Percentiles rank a stretch among this genome's conserved stretches.
These are phyloP conservation scores for Acacia crassicarpa DNA, from an alignment of 306 rosid genomes.

Conservation along the genomic window DNA sequence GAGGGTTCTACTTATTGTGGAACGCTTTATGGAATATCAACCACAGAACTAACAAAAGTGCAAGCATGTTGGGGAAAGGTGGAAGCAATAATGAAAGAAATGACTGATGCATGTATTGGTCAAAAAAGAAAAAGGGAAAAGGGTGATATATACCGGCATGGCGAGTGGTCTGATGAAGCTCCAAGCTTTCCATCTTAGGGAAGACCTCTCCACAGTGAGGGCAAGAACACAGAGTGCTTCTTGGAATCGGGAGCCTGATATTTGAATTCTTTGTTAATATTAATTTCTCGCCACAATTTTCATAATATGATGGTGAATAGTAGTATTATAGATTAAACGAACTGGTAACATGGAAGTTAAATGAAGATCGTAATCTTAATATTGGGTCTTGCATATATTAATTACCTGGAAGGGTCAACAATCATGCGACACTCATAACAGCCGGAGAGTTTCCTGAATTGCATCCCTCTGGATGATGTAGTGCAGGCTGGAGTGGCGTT, in stretches of 20 bases:
- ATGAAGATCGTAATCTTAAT: not conserved
- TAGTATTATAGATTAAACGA: not conserved
- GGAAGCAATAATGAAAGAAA: not conserved
- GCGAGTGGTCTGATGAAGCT: conserved; percentile 90
- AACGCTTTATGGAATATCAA: not conserved
- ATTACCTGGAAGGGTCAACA: conserved; percentile 87
- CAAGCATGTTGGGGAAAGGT: not conserved
- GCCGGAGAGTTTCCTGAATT: conserved; percentile 89
- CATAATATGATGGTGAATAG: not conserved
- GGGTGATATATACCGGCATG: conserved; percentile 82
- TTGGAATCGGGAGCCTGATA: conserved; percentile 68
- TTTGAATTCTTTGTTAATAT: not conserved
- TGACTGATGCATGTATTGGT: conserved; percentile 3
- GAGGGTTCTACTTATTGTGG: not conserved
- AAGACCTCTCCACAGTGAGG: conserved; percentile 93
- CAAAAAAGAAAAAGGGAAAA: not conserved
- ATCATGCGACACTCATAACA: conserved; percentile 96
- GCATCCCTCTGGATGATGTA: conserved; percentile 78
- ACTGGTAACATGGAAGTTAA: not conserved
- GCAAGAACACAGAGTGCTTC: conserved; percentile 75
- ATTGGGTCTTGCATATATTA: not conserved
- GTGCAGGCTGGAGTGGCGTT: conserved; percentile 43
- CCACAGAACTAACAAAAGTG: not conserved
- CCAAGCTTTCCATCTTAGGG: conserved; percentile 81
- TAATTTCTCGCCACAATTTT: not conserved